These are phyloP conservation scores for Elongisporangium prolatum DNA, from an alignment of 352 stramenopile genomes.

Conservation along the genomic window DNA sequence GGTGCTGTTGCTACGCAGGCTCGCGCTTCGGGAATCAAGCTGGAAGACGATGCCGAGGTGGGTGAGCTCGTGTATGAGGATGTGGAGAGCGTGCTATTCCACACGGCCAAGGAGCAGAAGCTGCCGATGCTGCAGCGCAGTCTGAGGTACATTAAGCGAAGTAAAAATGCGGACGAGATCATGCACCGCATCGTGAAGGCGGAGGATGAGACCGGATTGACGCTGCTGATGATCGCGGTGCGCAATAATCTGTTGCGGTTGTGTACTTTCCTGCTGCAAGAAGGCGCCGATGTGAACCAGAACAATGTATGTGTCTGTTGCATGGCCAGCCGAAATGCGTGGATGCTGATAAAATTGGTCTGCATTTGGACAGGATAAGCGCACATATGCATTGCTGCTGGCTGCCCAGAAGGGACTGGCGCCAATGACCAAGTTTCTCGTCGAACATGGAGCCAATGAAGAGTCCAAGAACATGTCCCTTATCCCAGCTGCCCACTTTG, in stretches of 20 bases:
- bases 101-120: constrained; percentile 49
- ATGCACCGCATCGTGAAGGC: constrained; percentile 43
- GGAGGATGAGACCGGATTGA: constrained; percentile 80
- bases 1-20: not conserved
- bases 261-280: constrained; percentile 56
- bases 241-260: constrained; percentile 52
- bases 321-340: not conserved
- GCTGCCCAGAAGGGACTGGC: constrained; percentile 77
- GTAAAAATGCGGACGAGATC: constrained; percentile 35
- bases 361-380: constrained; percentile 55
- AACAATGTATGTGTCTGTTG: constrained; percentile 45
- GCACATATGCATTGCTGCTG: constrained; percentile 75
- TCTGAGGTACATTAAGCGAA: constrained; percentile 53
- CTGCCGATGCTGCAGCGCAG: constrained; percentile 46
- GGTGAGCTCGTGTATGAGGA: constrained; percentile 62
- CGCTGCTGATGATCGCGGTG: constrained; percentile 78
- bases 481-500: constrained; percentile 82
- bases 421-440: constrained; percentile 63
- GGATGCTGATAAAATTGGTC: constrained; percentile 1
- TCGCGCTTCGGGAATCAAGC: constrained; percentile 3
- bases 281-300: constrained; percentile 79
- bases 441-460: constrained; percentile 60
- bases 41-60: constrained; percentile 22
- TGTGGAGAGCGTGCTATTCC: constrained; percentile 52
- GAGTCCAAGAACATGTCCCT: constrained; percentile 85